Conservation (phyloP, 208 protist genomes). For the Crithidia mellificae region DNA sequence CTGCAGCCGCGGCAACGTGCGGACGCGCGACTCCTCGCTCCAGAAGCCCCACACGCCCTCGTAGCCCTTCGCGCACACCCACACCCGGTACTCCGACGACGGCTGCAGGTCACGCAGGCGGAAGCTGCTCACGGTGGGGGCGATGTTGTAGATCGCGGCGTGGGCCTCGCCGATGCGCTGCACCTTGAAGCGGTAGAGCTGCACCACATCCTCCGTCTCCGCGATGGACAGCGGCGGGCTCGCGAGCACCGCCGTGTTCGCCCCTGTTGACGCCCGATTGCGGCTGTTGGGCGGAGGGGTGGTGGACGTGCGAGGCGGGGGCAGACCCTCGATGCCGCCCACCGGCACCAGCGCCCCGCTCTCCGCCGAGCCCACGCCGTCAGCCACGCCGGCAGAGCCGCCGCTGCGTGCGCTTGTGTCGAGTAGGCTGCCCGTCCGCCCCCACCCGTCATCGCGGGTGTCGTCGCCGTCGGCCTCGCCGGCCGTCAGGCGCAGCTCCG, state of each 20-base stretch:
- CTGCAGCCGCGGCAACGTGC: slow-evolving; percentile 87
- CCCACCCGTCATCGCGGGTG: neutral
- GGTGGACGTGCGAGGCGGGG: neutral
- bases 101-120: slow-evolving; percentile 77
- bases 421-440: neutral
- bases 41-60: slow-evolving; percentile 92
- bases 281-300: neutral
- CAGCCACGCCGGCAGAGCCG: no score
- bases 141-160: slow-evolving; percentile 79
- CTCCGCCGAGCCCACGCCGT: neutral
- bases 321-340: slow-evolving; percentile 2
- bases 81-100: slow-evolving; percentile 89
- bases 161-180: slow-evolving; percentile 69
- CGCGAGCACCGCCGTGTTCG: neutral
- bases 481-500: slow-evolving; percentile 21
- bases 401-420: neutral
- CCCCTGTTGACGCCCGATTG: neutral
- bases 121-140: slow-evolving; percentile 80
- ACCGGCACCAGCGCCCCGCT: slow-evolving; percentile 14
- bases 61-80: slow-evolving; percentile 82
- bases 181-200: slow-evolving; percentile 88
- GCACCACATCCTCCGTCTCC: slow-evolving; percentile 78
- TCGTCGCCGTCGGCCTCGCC: slow-evolving; percentile 4
- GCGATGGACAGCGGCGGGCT: slow-evolving; percentile 31
- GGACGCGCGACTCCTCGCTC: slow-evolving; percentile 88